Evolutionary conservation across 2,329 filamentous ascomycete genomes (phyloP).

Genomic region (Fusarium robinianum): DNA sequence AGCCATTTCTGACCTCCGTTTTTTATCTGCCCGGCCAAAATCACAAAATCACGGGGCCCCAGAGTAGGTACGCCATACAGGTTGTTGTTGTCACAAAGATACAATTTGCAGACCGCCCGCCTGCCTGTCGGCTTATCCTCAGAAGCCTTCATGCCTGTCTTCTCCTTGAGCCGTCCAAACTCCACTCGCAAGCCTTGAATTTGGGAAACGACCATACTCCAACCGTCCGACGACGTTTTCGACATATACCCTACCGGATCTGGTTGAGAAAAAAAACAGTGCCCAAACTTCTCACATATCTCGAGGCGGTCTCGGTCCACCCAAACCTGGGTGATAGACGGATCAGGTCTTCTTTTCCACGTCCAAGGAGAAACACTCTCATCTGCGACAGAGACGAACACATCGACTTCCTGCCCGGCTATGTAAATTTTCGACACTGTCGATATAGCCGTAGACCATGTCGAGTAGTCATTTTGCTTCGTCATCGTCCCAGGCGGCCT

Average conservation of each 20-base stretch:
- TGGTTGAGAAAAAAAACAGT: slow-evolving; percentile 5
- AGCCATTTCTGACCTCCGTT: slow-evolving; percentile 27
- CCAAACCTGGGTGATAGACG: slow-evolving; percentile 1
- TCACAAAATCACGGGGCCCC: slow-evolving; percentile 24
- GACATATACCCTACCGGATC: slow-evolving; percentile 3
- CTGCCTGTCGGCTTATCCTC: slow-evolving; percentile 11
- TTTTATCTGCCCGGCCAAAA: slow-evolving; percentile 27
- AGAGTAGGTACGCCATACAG: slow-evolving; percentile 28
- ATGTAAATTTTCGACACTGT: slow-evolving; percentile 28
- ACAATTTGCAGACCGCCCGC: slow-evolving; percentile 26
- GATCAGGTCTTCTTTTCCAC: slow-evolving; percentile 15
- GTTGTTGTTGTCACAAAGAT: slow-evolving; percentile 23
- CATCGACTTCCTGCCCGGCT: slow-evolving; percentile 17
- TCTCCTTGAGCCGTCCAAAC: not conserved
- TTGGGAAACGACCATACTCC: slow-evolving; percentile 13
- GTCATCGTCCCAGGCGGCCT: slow-evolving; percentile 15
- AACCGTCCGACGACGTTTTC: slow-evolving; percentile 6
- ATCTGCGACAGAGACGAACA: slow-evolving; percentile 13
- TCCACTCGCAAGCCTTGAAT: slow-evolving; percentile 8
- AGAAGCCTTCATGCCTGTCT: not conserved
- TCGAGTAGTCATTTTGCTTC: slow-evolving; percentile 16
- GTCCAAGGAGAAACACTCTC: slow-evolving; percentile 21
- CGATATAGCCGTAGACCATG: slow-evolving; percentile 29
- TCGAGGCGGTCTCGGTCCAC: slow-evolving; percentile 10
- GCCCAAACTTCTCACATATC: slow-evolving; percentile 4